These are phyloP conservation scores for Schizothecium vesticola DNA, from an alignment of 495 filamentous ascomycete species.

Conservation along the genomic window DNA sequence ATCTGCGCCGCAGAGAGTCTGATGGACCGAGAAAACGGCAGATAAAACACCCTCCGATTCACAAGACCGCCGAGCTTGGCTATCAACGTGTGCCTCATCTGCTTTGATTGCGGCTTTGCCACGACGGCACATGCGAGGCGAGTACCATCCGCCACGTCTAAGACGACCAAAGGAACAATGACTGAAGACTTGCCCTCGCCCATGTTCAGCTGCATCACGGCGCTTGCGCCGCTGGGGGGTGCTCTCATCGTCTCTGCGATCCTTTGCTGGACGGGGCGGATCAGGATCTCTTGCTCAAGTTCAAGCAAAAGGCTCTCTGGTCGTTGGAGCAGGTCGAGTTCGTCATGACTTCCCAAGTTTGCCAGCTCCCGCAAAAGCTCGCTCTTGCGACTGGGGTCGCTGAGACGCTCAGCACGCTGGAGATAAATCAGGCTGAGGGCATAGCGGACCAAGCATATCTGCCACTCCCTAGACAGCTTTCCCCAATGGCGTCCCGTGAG, in stretches of 20 bases:
- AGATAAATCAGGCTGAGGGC: conserved; percentile 30
- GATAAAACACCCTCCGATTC: conserved; percentile 50
- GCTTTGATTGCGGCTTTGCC: conserved; percentile 54
- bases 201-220: conserved; percentile 69
- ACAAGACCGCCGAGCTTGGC: conserved; percentile 56
- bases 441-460: conserved; percentile 30
- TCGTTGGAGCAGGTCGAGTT: conserved; percentile 46
- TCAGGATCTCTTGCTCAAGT: conserved; percentile 57
- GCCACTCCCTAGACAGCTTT: conserved; percentile 26
- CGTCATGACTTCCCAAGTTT: conserved; percentile 45
- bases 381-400: conserved; percentile 15
- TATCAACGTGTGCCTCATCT: conserved; percentile 59
- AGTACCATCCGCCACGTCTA: conserved; percentile 47
- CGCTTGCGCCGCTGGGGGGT: conserved; percentile 42
- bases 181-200: conserved; percentile 69
- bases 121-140: conserved; percentile 56
- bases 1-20: conserved; percentile 25
- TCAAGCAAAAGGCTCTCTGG: conserved; percentile 60
- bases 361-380: conserved; percentile 46
- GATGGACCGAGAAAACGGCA: conserved; percentile 58
- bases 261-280: conserved; percentile 54
- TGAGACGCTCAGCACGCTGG: conserved; percentile 37
- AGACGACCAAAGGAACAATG: conserved; percentile 60
- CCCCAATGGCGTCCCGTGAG: conserved; percentile 23
- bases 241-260: conserved; percentile 54